Evolutionary conservation across 2,329 filamentous ascomycete genomes (phyloP).

Genomic region (Exophiala aquamarina): DNA sequence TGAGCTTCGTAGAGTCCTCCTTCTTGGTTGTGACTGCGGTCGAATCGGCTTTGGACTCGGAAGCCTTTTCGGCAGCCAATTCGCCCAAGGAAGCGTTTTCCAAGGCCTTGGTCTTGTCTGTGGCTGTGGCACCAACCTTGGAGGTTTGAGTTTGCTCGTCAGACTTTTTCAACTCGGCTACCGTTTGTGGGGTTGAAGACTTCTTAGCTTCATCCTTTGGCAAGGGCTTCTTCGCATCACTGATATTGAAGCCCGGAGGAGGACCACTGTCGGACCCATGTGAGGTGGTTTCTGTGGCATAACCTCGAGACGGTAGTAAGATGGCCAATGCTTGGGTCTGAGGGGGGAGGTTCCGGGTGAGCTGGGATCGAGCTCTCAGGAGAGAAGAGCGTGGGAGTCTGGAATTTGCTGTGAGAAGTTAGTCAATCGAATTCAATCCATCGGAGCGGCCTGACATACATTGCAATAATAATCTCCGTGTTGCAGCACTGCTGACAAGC

Average conservation of each 20-base stretch:
- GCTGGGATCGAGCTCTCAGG: slow-evolving; percentile 14
- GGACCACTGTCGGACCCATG: slow-evolving; percentile 59
- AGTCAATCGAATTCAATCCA: not conserved
- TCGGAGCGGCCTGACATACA: slow-evolving; percentile 11
- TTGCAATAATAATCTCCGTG: slow-evolving; percentile 24
- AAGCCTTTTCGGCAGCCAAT: slow-evolving; percentile 61
- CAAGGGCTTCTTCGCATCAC: slow-evolving; percentile 83
- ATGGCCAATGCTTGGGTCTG: slow-evolving; percentile 59
- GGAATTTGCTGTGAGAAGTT: slow-evolving; percentile 18
- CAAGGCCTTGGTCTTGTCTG: slow-evolving; percentile 48
- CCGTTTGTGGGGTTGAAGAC: slow-evolving; percentile 21
- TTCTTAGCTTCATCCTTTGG: slow-evolving; percentile 52
- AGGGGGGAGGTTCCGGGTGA: slow-evolving; percentile 28
- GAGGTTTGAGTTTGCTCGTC: slow-evolving; percentile 40
- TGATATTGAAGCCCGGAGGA: slow-evolving; percentile 87
- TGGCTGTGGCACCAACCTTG: slow-evolving; percentile 37
- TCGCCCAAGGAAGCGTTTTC: slow-evolving; percentile 58
- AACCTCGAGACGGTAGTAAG: slow-evolving; percentile 52
- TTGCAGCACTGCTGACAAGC: slow-evolving; percentile 28
- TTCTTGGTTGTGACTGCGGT: slow-evolving; percentile 60
- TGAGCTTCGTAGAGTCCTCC: slow-evolving; percentile 82
- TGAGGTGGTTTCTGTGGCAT: slow-evolving; percentile 59
- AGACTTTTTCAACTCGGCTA: slow-evolving; percentile 26
- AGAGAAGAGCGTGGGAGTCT: slow-evolving; percentile 16
- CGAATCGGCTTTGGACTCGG: slow-evolving; percentile 44